phyloP scores from a whole-genome alignment of 345 rosid species.

The Theobroma cacao region DNA sequence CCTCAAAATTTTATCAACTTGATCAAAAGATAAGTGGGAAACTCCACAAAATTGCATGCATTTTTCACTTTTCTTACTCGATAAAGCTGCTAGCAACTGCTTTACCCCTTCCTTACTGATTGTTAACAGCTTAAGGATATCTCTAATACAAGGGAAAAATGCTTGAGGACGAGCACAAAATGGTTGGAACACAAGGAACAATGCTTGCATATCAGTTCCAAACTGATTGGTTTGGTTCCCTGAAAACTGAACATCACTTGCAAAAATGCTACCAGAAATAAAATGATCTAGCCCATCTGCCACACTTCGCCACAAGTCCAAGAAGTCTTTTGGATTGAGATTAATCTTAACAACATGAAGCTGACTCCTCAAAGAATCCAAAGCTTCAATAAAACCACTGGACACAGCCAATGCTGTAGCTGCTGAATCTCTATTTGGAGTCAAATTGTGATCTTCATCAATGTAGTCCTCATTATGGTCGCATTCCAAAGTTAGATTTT shows the following conservation, averaged over 20 bases:
- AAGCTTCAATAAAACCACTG: conserved; percentile 37
- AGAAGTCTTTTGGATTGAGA: conserved; percentile 66
- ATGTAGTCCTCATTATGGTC: conserved; percentile 26
- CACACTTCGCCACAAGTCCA: conserved; percentile 70
- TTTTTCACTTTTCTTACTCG: conserved; percentile 23
- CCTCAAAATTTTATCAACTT: conserved; percentile 46
- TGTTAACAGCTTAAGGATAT: conserved; percentile 50
- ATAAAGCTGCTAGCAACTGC: conserved; percentile 30
- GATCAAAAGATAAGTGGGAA: conserved; percentile 44
- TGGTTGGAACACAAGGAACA: conserved; percentile 51
- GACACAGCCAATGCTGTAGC: conserved; percentile 29
- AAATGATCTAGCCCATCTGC: conserved; percentile 78
- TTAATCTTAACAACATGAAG: conserved; percentile 32
- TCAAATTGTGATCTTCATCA: conserved; percentile 25
- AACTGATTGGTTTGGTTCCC: conserved; percentile 31
- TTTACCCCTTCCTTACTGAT: conserved; percentile 41
- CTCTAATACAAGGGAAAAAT: conserved; percentile 67
- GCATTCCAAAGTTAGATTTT: conserved; percentile 42
- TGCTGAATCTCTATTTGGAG: conserved; percentile 7
- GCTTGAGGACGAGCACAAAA: conserved; percentile 70
- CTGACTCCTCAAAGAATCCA: conserved; percentile 51
- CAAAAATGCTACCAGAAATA: conserved; percentile 41
- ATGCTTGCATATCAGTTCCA: conserved; percentile 44
- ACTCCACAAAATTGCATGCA: conserved; percentile 38
- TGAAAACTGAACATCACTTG: conserved; percentile 27